Evolutionary conservation across 441 rosid species (phyloP).

Genomic region (Breynia disticha): DNA sequence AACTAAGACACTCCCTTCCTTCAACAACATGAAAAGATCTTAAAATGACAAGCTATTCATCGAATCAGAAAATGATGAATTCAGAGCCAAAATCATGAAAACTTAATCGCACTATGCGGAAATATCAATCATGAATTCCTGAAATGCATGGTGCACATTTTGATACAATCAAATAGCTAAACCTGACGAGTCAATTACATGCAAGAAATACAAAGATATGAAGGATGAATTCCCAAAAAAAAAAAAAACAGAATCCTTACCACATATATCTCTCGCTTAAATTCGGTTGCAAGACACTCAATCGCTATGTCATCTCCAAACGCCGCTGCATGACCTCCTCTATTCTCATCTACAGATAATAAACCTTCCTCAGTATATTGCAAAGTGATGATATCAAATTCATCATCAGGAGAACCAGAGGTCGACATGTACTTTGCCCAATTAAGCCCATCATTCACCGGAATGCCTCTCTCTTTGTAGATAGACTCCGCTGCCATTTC

Average conservation of each 20-base stretch:
- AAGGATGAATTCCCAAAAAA: not conserved
- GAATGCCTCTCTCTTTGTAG: conserved; percentile 71
- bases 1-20: too few species aligned
- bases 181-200: not conserved
- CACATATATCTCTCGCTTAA: conserved; percentile 81
- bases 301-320: conserved; percentile 96
- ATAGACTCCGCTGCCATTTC: conserved; percentile 82
- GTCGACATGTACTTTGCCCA: conserved; percentile 97
- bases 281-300: conserved; percentile 91
- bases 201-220: not conserved
- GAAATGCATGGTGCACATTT: not conserved
- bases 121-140: too few species aligned
- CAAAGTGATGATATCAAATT: conserved; percentile 73
- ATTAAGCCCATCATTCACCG: conserved; percentile 61
- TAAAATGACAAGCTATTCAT: too few species aligned
- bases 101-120: too few species aligned
- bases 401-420: conserved; percentile 82
- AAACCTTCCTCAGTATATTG: conserved; percentile 91
- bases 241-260: conserved; percentile 26
- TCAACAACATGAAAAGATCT: too few species aligned
- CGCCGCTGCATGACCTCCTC: conserved; percentile 78
- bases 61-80: too few species aligned
- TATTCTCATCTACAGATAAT: conserved; percentile 75
- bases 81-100: too few species aligned
- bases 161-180: not conserved